phyloP scores from a whole-genome alignment of 805 yeast genomes.

The Barnettozyma pratensis region DNA sequence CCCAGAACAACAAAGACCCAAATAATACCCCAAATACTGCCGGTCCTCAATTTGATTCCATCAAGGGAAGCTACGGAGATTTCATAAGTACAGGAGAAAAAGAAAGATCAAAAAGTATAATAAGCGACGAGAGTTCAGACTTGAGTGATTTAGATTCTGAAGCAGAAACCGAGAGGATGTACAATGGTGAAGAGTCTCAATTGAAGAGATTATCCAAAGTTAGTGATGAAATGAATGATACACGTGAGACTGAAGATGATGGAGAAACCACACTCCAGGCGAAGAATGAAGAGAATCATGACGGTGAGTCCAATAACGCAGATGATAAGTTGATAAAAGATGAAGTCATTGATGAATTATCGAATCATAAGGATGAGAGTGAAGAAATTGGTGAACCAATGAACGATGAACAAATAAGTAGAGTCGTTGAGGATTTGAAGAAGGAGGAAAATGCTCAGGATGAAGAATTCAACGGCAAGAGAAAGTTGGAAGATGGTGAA shows the following conservation, averaged over 20 bases:
- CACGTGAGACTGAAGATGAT: constrained; percentile 20
- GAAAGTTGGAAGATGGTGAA: constrained; percentile 4
- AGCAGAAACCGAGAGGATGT: constrained; percentile 90
- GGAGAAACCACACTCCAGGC: constrained; percentile 13
- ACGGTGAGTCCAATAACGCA: not conserved
- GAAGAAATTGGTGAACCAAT: constrained; percentile 17
- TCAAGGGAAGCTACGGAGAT: not conserved
- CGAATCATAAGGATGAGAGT: constrained; percentile 17
- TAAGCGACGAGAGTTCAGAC: constrained; percentile 34
- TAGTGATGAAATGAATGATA: constrained; percentile 8
- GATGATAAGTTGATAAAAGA: constrained; percentile 21
- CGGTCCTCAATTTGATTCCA: not conserved
- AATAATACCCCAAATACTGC: not conserved
- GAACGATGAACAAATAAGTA: constrained; percentile 19
- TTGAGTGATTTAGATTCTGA: constrained; percentile 67
- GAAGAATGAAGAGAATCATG: constrained; percentile 10
- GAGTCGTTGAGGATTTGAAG: constrained; percentile 17
- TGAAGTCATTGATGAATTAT: constrained; percentile 19
- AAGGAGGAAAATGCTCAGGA: constrained; percentile 11
- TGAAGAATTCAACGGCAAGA: constrained; percentile 8
- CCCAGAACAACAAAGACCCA: constrained; percentile 2
- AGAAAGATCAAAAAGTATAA: constrained; percentile 19
- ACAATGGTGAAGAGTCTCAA: constrained; percentile 34
- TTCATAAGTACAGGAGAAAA: not conserved
- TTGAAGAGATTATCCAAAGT: constrained; percentile 36